Evolutionary conservation across 768 basidiomycete genomes (phyloP).

Genomic region (Lentinula sp.): DNA sequence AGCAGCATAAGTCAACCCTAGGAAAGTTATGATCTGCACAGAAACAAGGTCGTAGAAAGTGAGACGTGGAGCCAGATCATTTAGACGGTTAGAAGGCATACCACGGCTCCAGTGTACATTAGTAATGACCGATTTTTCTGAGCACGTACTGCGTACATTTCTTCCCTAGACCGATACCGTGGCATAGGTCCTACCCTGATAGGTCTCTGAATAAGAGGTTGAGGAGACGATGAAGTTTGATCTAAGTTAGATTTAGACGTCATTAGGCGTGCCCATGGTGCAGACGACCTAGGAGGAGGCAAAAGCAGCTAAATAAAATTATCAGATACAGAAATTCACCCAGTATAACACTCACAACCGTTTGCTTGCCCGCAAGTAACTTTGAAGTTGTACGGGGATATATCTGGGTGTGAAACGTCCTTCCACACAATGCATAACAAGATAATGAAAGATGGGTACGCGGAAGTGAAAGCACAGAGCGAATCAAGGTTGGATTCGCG

Average conservation of each 20-base stretch:
- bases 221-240: neutral
- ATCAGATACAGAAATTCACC: neutral
- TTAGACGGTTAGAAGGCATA: constrained; percentile 29
- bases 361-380: neutral
- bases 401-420: neutral
- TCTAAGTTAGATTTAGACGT: neutral
- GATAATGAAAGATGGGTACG: neutral
- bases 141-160: constrained; percentile 33
- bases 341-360: neutral
- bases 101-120: constrained; percentile 81
- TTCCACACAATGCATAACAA: neutral
- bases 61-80: neutral
- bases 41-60: neutral
- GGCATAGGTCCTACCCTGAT: neutral
- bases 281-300: neutral
- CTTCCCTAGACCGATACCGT: constrained; percentile 20
- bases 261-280: neutral
- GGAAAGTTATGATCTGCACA: constrained; percentile 63
- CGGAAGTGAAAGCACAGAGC: neutral
- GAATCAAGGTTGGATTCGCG: neutral
- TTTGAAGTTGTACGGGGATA: neutral
- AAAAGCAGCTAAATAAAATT: neutral
- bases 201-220: neutral
- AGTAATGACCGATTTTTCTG: constrained; percentile 65
- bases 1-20: constrained; percentile 92